Percentiles rank a stretch among this genome's conserved stretches.
Conservation (phyloP, 23 red algal species). For the Gracilaria domingensis region DNA sequence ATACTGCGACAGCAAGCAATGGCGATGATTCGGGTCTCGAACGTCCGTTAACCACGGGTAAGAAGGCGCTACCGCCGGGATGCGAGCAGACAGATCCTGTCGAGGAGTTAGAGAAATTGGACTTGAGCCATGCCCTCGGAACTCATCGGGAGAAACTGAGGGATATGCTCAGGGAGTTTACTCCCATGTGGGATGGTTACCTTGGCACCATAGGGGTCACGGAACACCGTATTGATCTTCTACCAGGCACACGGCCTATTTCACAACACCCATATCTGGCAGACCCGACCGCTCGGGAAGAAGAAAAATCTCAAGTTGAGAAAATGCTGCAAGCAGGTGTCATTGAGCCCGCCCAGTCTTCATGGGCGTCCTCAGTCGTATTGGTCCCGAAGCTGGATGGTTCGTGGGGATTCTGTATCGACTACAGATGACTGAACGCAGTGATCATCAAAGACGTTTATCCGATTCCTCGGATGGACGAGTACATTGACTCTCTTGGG, state of each 20-base stretch:
- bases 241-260: neutral
- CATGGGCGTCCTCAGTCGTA: constrained; percentile 32
- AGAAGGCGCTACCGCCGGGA: neutral
- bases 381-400: constrained; percentile 46
- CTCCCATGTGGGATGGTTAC: neutral
- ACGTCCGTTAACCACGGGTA: neutral
- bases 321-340: constrained; percentile 6
- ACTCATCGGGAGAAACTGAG: neutral
- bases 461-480: constrained; percentile 43
- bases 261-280: neutral
- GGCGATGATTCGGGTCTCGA: neutral
- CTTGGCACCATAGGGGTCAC: neutral
- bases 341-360: constrained; percentile 19
- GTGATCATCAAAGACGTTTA: constrained; percentile 33
- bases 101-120: neutral
- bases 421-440: constrained; percentile 42
- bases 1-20: too few relatives aligned
- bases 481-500: constrained; percentile 25
- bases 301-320: constrained; percentile 9
- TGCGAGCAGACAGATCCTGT: neutral
- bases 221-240: constrained; percentile 1
- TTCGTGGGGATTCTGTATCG: constrained; percentile 15
- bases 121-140: neutral
- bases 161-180: neutral
- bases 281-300: neutral